Percentiles rank a stretch among this genome's conserved stretches.
Evolutionary conservation across 371 early-diverging fungal genomes (phyloP).

Genomic region (Rhizopus sp.): DNA sequence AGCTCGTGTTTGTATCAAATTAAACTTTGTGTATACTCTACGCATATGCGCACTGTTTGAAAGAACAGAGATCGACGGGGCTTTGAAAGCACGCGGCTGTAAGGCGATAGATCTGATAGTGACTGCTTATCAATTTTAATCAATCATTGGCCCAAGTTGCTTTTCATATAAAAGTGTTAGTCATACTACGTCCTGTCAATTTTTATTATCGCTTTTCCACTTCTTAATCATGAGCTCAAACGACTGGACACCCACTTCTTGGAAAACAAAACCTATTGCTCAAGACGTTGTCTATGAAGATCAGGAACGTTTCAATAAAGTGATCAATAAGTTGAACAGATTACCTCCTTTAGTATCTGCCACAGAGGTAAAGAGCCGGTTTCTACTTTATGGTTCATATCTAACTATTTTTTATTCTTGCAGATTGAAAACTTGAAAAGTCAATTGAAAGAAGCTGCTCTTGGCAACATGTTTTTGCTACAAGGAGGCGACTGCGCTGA

Average conservation of each 20-base stretch:
- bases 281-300: constrained; percentile 92
- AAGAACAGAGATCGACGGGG: no score
- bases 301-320: constrained; percentile 64
- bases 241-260: constrained; percentile 80
- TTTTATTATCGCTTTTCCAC: no score
- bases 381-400: background rate
- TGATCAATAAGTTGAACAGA: constrained; percentile 74
- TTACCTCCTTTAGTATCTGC: constrained; percentile 92
- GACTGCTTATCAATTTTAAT: no score
- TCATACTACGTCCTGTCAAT: no score
- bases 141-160: no score
- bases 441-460: constrained; percentile 87
- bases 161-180: no score
- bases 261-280: constrained; percentile 83
- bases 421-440: constrained; percentile 82
- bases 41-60: no score
- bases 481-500: constrained; percentile 99
- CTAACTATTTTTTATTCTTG: background rate
- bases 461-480: constrained; percentile 89
- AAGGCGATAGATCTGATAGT: no score
- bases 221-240: no score
- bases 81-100: no score
- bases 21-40: no score
- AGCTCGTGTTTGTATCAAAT: no score
- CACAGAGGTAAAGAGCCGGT: constrained; percentile 64